Percentiles rank a stretch among this genome's conserved stretches.
These are phyloP conservation scores for Artemisia tridentata DNA, from an alignment of 129 eudicot genomes.

Conservation along the genomic window DNA sequence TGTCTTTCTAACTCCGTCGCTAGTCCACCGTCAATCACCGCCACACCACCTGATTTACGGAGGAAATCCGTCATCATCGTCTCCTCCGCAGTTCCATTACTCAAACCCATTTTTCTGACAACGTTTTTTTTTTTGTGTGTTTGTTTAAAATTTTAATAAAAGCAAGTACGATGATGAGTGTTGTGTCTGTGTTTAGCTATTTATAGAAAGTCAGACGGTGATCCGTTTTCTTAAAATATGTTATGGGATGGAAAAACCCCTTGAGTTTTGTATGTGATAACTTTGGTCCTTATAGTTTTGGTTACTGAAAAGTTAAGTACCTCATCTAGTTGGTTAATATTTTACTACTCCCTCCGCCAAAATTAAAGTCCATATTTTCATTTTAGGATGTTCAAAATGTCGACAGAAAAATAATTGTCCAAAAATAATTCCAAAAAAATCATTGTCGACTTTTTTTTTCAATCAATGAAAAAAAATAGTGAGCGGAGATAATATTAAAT, in stretches of 20 bases:
- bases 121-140: background rate
- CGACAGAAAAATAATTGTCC: too few species aligned
- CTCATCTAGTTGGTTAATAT: background rate
- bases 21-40: constrained; percentile 88
- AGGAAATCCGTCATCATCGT: constrained; percentile 69
- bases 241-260: background rate
- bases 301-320: background rate
- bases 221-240: background rate
- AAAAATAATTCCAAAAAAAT: too few species aligned
- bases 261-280: background rate
- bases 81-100: constrained; percentile 19
- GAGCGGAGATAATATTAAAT: too few species aligned
- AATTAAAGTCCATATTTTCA: too few species aligned
- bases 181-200: constrained; percentile 12
- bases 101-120: constrained; percentile 36
- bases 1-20: constrained; percentile 98
- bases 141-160: background rate
- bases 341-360: too few species aligned
- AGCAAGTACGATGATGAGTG: too few species aligned
- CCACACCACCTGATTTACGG: constrained; percentile 71
- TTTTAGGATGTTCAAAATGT: too few species aligned
- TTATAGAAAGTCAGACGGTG: constrained; percentile 23
- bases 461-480: too few species aligned
- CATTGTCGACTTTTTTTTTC: too few species aligned
- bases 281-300: background rate